Base-by-base conservation (phyloP, 2,329 filamentous ascomycete genomes). In the Cryphonectria japonica region DNA sequence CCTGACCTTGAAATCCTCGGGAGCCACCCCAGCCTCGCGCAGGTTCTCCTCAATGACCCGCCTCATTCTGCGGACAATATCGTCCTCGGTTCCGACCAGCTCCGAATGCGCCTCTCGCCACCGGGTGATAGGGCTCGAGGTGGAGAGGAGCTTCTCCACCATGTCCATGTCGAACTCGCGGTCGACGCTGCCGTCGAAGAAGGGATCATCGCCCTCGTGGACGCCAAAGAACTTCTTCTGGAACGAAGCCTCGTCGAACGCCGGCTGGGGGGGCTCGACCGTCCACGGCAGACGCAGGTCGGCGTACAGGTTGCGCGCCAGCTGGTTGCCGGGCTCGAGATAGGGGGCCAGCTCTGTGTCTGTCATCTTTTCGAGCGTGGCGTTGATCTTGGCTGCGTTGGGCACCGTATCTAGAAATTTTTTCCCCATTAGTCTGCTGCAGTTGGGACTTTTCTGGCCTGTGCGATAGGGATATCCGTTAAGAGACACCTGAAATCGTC, bases 281-380 rank as follows among this genome's bases (percentile, higher is more conserved):
- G 79, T 81, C 87, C 87, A 90, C 0, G 88, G 88, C 22, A 89
- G 76, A 5, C 74, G 71, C 2, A 88, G 78, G 16, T 80, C 76
- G 0, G 73, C 69, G 74, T 88, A 89, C 19, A 81, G 73, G 13
- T 79, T 75, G 0, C 79, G 78, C 0, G 78, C 78, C 1, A 87
- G 67, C 6, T 73, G 61, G 73, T 86, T 89, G 0, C 85, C 84
- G 0, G 77, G 77, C n/a, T 76, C 75, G 39, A 80, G 76, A 75
- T 82, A 85, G 0, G 81, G 81, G 2, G 57, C 68, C 0, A 88
- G 73, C 11, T 81, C 62, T 1, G 77, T 72, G 0, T 80, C 74
- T 61, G 83, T 77, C 3, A 85, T 75, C 3, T 80, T 74, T 6
- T 81, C 78, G 0, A 87, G 73, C 0, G 80, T 76, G 0, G 76